Conservation (phyloP, 768 basidiomycete genomes). For the Hemileccinum impolitum region DNA sequence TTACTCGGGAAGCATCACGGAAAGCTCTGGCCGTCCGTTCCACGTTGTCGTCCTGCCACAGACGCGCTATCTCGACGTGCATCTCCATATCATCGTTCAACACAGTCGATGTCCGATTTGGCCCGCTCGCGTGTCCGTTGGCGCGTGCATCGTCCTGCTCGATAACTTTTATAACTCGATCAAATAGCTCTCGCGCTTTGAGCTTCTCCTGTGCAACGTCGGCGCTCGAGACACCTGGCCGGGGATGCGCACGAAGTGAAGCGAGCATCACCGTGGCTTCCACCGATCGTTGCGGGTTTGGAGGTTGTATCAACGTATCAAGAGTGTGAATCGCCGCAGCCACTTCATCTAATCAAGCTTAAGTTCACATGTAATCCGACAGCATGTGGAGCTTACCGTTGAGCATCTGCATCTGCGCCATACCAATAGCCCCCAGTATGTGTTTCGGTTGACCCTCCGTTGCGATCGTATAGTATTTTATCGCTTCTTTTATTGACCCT, state of each 20-base stretch:
- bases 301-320: constrained; percentile 69
- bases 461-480: constrained; percentile 65
- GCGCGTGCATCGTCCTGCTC: constrained; percentile 55
- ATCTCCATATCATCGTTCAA: constrained; percentile 81
- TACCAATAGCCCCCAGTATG: constrained; percentile 75
- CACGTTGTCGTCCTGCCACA: constrained; percentile 82
- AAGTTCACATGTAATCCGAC: constrained; percentile 1
- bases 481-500: constrained; percentile 60
- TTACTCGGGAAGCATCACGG: constrained; percentile 67
- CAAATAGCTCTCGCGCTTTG: constrained; percentile 79
- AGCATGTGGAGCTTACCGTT: constrained; percentile 53
- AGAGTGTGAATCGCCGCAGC: constrained; percentile 83
- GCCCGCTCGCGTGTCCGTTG: constrained; percentile 35
- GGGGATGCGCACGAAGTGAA: constrained; percentile 77
- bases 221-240: constrained; percentile 72
- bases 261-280: constrained; percentile 91
- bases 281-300: constrained; percentile 60
- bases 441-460: constrained; percentile 70
- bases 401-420: constrained; percentile 84
- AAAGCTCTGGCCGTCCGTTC: constrained; percentile 73
- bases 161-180: constrained; percentile 65
- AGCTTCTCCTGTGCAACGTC: constrained; percentile 70
- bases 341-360: constrained; percentile 58
- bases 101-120: constrained; percentile 44
- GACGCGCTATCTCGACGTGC: constrained; percentile 83